Evolutionary conservation across 2,329 filamentous ascomycete species (phyloP).

Genomic region (Podosphaera fusca): DNA sequence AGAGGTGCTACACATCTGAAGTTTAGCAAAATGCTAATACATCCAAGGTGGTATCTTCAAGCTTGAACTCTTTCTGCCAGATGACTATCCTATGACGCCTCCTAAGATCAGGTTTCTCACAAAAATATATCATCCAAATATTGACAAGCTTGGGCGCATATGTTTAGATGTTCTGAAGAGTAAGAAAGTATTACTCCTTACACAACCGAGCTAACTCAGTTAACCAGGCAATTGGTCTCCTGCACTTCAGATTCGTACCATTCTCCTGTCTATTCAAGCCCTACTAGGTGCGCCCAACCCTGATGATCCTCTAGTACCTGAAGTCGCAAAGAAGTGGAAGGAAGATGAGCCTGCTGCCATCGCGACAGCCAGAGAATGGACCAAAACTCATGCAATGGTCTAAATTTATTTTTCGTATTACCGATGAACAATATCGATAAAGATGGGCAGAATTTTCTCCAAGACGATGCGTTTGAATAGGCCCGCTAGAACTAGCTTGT

Average conservation of each 20-base stretch:
- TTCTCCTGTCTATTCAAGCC: constrained; percentile 94
- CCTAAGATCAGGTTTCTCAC: constrained; percentile 97
- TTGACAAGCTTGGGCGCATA: constrained; percentile 91
- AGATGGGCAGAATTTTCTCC: background rate
- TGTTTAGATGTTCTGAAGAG: constrained; percentile 95
- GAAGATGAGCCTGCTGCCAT: constrained; percentile 86
- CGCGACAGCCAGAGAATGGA: constrained; percentile 82
- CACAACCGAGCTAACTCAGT: constrained; percentile 5
- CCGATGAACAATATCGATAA: background rate
- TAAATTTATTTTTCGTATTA: constrained; percentile 2
- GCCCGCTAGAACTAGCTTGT: background rate
- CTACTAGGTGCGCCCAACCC: constrained; percentile 90
- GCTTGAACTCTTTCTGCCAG: constrained; percentile 88
- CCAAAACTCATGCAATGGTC: constrained; percentile 22
- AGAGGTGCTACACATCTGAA: constrained; percentile 7
- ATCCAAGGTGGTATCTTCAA: constrained; percentile 54
- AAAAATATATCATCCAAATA: constrained; percentile 98
- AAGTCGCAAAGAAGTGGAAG: constrained; percentile 96
- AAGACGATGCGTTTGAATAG: background rate
- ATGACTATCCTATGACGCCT: constrained; percentile 98
- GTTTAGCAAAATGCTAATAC: background rate
- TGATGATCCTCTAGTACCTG: constrained; percentile 92
- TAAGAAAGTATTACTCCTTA: constrained; percentile 21
- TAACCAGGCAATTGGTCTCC: constrained; percentile 86
- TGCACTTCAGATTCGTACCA: constrained; percentile 90